These are phyloP conservation scores for Monosporascus sp. DNA, from an alignment of 2,329 filamentous ascomycete genomes.

Conservation along the genomic window DNA sequence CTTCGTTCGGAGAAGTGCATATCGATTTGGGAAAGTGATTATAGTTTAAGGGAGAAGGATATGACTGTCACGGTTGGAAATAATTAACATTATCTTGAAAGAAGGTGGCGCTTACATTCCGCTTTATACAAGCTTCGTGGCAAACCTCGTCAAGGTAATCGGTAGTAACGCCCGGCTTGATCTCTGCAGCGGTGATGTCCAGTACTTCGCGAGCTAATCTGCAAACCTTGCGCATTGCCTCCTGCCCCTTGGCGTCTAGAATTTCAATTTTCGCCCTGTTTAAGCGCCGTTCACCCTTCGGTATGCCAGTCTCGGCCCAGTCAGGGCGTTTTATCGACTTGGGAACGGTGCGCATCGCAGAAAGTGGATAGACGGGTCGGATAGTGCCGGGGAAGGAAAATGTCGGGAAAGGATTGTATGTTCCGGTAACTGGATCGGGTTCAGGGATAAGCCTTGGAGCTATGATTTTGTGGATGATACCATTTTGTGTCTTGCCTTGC, in stretches of 20 bases:
- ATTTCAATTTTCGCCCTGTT: slow-evolving; percentile 59
- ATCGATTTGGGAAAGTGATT: slow-evolving; percentile 94
- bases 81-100: too few relatives aligned
- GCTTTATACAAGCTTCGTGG: slow-evolving; percentile 70
- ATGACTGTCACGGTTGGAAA: slow-evolving; percentile 53
- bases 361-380: slow-evolving; percentile 62
- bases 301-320: slow-evolving; percentile 62
- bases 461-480: not conserved
- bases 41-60: slow-evolving; percentile 90
- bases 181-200: slow-evolving; percentile 65
- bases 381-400: slow-evolving; percentile 62
- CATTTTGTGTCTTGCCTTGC: slow-evolving; percentile 1
- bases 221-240: slow-evolving; percentile 72
- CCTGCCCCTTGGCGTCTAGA: slow-evolving; percentile 59
- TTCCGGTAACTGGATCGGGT: slow-evolving; percentile 65
- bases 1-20: slow-evolving; percentile 90
- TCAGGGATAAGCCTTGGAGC: slow-evolving; percentile 55
- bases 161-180: slow-evolving; percentile 67
- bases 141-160: slow-evolving; percentile 73
- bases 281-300: slow-evolving; percentile 34
- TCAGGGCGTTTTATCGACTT: slow-evolving; percentile 61
- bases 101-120: slow-evolving; percentile 51
- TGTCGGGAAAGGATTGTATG: slow-evolving; percentile 67
- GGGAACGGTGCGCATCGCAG: slow-evolving; percentile 53
- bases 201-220: slow-evolving; percentile 66